These are phyloP conservation scores for Hygrocybe punicea DNA, from an alignment of 768 basidiomycete genomes.

Conservation along the genomic window DNA sequence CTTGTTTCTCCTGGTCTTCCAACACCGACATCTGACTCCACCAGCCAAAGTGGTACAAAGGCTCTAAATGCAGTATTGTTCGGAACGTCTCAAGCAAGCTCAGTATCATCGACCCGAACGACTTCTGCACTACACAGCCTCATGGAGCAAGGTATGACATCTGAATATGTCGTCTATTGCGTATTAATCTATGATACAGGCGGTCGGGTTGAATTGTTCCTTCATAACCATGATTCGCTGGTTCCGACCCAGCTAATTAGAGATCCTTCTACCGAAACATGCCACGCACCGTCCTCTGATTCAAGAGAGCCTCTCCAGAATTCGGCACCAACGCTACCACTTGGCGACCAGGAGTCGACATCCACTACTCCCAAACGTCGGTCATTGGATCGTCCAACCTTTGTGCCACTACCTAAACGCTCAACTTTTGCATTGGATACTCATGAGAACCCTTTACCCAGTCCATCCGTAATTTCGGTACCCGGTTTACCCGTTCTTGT, in stretches of 20 bases:
- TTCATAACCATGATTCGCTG: constrained; percentile 31
- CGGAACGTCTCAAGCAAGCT: constrained; percentile 23
- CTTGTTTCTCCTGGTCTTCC: constrained; percentile 17
- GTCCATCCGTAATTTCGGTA: constrained; percentile 42
- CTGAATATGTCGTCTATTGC: constrained; percentile 5
- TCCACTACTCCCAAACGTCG: background rate
- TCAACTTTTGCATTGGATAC: too few species aligned
- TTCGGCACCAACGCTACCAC: background rate
- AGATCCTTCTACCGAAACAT: constrained; percentile 40
- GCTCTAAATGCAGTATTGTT: constrained; percentile 31
- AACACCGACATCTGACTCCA: constrained; percentile 15
- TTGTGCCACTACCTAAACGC: constrained; percentile 37
- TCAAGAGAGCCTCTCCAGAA: background rate
- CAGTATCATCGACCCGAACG: constrained; percentile 30
- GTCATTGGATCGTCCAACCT: constrained; percentile 34
- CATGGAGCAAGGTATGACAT: constrained; percentile 56
- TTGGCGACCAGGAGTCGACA: constrained; percentile 4
- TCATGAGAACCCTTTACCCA: constrained; percentile 22
- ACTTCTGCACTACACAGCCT: constrained; percentile 56
- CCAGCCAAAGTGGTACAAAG: constrained; percentile 23
- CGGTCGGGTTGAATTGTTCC: constrained; percentile 54
- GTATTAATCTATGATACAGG: constrained; percentile 32
- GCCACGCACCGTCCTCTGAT: constrained; percentile 14
- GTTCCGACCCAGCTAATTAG: constrained; percentile 41
- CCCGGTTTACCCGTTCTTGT: constrained; percentile 64